phyloP scores from a whole-genome alignment of 2,329 filamentous ascomycete species.

The Aspergillus spinulosporus region DNA sequence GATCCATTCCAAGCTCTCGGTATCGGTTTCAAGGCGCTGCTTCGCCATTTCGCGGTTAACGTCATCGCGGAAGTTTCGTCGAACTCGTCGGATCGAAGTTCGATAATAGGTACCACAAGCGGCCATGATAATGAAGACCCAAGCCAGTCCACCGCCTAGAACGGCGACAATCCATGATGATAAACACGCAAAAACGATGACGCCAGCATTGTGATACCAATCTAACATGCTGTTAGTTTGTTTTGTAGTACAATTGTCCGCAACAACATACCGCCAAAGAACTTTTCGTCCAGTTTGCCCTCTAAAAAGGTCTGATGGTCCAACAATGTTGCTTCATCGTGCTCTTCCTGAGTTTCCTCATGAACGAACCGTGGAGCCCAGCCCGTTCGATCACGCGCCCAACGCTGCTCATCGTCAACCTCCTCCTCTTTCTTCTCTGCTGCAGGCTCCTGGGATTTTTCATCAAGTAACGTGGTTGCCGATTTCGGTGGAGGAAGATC shows the following conservation, averaged over 20 bases:
- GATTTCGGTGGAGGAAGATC: slow-evolving; percentile 76
- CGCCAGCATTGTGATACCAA: slow-evolving; percentile 96
- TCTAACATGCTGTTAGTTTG: slow-evolving; percentile 53
- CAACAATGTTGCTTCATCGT: slow-evolving; percentile 64
- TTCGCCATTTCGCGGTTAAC: slow-evolving; percentile 85
- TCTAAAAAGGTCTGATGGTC: slow-evolving; percentile 91
- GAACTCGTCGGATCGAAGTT: slow-evolving; percentile 88
- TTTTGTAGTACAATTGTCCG: not conserved
- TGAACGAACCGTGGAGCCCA: slow-evolving; percentile 84
- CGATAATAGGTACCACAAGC: slow-evolving; percentile 93
- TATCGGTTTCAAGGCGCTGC: slow-evolving; percentile 82
- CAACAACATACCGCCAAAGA: slow-evolving; percentile 71
- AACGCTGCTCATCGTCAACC: slow-evolving; percentile 57
- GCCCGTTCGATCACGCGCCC: slow-evolving; percentile 65
- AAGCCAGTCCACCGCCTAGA: slow-evolving; percentile 85
- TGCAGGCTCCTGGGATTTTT: slow-evolving; percentile 58
- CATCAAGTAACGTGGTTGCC: slow-evolving; percentile 42
- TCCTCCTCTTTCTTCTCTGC: slow-evolving; percentile 53
- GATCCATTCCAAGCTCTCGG: slow-evolving; percentile 96
- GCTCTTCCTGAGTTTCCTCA: slow-evolving; percentile 52
- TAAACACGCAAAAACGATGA: slow-evolving; percentile 91
- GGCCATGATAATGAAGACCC: slow-evolving; percentile 92
- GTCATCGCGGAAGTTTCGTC: slow-evolving; percentile 94
- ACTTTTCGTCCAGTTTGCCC: slow-evolving; percentile 77
- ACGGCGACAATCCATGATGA: slow-evolving; percentile 86